Evolutionary conservation across 768 basidiomycete genomes (phyloP), one percentile per base, ranked within the genome.

Genomic region (Russula brevipes): DNA sequence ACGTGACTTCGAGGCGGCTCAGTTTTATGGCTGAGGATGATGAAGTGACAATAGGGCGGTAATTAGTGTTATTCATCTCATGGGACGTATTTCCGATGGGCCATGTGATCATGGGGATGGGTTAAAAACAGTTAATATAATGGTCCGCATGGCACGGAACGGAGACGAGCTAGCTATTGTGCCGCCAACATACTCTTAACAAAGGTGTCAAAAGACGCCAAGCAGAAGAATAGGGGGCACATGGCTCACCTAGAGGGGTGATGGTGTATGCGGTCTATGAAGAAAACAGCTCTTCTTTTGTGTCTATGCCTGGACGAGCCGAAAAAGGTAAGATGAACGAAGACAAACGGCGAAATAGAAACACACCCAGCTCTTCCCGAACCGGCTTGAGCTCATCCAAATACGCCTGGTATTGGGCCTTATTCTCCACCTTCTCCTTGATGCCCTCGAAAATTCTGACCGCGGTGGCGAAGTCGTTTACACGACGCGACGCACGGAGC

Each of bases 381-480:
- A 97, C 78, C 57, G 85, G 81, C 76, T 89, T 92, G 69, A 97
- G 81, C 77, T 98, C 96, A 14, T 91, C 84, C 72, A 99, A 78
- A 75, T 99, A 98, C 38, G 87, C 86, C 79, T 93, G 80, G 73
- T 98, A 98, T 77, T 98, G 97, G 61, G 85, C 78, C 79, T 90
- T 89, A 80, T 95, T 98, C 82, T 99, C 97, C 52, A 97, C 94
- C 82, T 99, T 98, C 77, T 94, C 94, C 79, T 84, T 88, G 71
- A 99, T 75, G 64, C 96, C 97, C 82, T 98, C 96, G 71, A 98
- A 92, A 69, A 98, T 83, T 65, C 97, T 82, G 62, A 99, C 94
- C 46, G 96, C 95, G 45, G 97, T 99, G 47, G 96, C 88, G 75
- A 91, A 98, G 82, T 98, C 95, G 77, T 99, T 88, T 65, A 97